These are phyloP conservation scores for Danielia reshetovae DNA, from an alignment of 805 yeast species.

Conservation along the genomic window DNA sequence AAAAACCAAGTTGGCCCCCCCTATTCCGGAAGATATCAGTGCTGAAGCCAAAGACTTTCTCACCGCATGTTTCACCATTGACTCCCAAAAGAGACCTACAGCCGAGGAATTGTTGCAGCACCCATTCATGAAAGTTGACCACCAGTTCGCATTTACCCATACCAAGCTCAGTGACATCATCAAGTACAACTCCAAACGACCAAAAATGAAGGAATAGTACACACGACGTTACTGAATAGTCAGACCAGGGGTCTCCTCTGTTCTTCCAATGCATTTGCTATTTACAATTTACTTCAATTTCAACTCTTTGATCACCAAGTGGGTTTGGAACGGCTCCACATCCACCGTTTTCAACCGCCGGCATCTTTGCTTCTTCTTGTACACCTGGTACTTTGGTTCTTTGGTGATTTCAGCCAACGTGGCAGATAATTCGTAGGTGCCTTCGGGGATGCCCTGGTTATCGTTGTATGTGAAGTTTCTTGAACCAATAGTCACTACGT, in stretches of 20 bases:
- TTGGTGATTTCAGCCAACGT: constrained; percentile 84
- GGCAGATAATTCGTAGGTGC: constrained; percentile 62
- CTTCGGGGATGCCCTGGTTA: constrained; percentile 44
- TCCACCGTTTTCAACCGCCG: constrained; percentile 71
- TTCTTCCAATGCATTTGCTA: constrained; percentile 6
- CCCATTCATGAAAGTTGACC: constrained; percentile 43
- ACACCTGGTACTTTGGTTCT: constrained; percentile 59
- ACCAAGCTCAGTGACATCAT: constrained; percentile 58
- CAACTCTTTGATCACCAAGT: constrained; percentile 71
- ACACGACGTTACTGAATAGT: too few relatives aligned
- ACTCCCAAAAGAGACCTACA: constrained; percentile 87
- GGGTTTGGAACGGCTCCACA: constrained; percentile 75
- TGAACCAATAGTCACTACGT: constrained; percentile 80
- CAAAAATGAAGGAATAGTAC: too few relatives aligned
- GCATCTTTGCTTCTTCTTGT: constrained; percentile 66
- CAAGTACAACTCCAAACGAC: constrained; percentile 18
- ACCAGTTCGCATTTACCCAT: constrained; percentile 45
- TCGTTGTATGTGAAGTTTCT: constrained; percentile 63
- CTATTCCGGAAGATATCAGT: constrained; percentile 89
- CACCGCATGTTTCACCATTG: constrained; percentile 65
- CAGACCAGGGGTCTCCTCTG: too few relatives aligned
- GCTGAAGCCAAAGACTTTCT: constrained; percentile 65
- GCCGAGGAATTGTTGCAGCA: constrained; percentile 61
- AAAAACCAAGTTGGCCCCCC: constrained; percentile 85
- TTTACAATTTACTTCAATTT: constrained; percentile 39